These are phyloP conservation scores for Teratosphaeria zuluensis DNA, from an alignment of 2,329 filamentous ascomycete genomes.

Conservation along the genomic window DNA sequence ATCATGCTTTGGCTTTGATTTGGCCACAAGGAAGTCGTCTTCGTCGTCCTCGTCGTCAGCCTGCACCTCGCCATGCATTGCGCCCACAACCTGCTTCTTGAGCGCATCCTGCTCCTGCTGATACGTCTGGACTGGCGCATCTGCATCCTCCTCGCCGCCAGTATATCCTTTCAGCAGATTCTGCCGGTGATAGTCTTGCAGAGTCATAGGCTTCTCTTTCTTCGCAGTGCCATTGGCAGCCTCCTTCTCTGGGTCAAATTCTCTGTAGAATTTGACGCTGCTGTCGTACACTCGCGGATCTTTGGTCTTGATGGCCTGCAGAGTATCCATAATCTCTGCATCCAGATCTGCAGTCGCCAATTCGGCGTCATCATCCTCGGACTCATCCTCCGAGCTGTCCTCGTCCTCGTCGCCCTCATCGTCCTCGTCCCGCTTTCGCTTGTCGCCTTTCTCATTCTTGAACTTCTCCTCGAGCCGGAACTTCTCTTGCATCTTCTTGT, in stretches of 20 bases:
- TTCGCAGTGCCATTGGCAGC: slow-evolving; percentile 35
- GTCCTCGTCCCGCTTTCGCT: slow-evolving; percentile 26
- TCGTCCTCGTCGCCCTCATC: slow-evolving; percentile 44
- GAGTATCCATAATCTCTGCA: slow-evolving; percentile 73
- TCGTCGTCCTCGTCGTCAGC: slow-evolving; percentile 45
- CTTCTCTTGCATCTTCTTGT: slow-evolving; percentile 89
- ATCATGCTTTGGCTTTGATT: slow-evolving; percentile 40
- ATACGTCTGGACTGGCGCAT: slow-evolving; percentile 56
- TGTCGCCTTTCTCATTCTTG: slow-evolving; percentile 33
- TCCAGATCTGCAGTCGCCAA: slow-evolving; percentile 79
- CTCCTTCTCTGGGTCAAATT: slow-evolving; percentile 35
- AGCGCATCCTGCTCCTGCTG: slow-evolving; percentile 78
- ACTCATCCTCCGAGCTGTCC: slow-evolving; percentile 60
- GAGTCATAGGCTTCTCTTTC: slow-evolving; percentile 73
- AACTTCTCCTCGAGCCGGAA: slow-evolving; percentile 82
- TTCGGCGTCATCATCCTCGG: slow-evolving; percentile 84
- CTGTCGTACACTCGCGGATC: slow-evolving; percentile 86
- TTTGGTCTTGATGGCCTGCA: slow-evolving; percentile 79
- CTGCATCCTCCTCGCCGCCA: slow-evolving; percentile 45
- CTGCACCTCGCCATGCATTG: slow-evolving; percentile 60
- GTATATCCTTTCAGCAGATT: slow-evolving; percentile 68
- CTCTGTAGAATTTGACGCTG: slow-evolving; percentile 65
- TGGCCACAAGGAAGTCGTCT: slow-evolving; percentile 68
- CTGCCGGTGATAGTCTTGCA: slow-evolving; percentile 85
- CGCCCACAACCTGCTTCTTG: slow-evolving; percentile 65